A percentile compares a stretch with the other conserved stretches of the same genome.
phyloP scores from a whole-genome alignment of 352 stramenopile species.

The Pythium myriotylum region DNA sequence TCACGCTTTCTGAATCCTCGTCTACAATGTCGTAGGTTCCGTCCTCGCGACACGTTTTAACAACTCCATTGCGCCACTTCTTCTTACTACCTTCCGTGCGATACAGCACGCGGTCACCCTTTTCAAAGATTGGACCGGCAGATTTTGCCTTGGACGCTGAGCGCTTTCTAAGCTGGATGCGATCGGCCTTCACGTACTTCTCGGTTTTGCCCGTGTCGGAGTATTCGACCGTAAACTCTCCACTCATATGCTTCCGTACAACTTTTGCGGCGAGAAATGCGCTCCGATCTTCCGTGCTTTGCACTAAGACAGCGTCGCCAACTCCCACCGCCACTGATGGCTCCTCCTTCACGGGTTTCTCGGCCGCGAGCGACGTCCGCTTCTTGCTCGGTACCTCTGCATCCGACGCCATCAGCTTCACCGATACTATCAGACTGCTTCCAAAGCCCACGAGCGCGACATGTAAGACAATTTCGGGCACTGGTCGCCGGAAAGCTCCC shows the following conservation, averaged over 20 bases:
- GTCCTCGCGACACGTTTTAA: conserved; percentile 37
- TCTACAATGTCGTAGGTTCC: conserved; percentile 41
- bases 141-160: conserved; percentile 3
- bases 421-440: no score
- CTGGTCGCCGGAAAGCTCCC: background rate
- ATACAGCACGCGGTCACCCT: conserved; percentile 35
- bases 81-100: conserved; percentile 18
- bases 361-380: conserved; percentile 6
- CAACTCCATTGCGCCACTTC: conserved; percentile 32
- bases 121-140: conserved; percentile 7
- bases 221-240: conserved; percentile 32
- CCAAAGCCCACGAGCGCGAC: no score
- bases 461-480: background rate
- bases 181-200: conserved; percentile 22
- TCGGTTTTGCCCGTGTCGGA: conserved; percentile 23
- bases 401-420: conserved; percentile 7
- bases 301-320: conserved; percentile 19
- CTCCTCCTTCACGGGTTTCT: background rate
- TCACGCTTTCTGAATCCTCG: conserved; percentile 29
- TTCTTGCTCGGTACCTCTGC: conserved; percentile 13
- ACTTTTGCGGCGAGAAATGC: conserved; percentile 12
- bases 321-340: background rate
- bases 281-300: conserved; percentile 16
- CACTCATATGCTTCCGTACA: conserved; percentile 27
- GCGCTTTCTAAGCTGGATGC: conserved; percentile 15